Conservation (phyloP, 208 protist genomes). For the Crithidia sp. region DNA sequence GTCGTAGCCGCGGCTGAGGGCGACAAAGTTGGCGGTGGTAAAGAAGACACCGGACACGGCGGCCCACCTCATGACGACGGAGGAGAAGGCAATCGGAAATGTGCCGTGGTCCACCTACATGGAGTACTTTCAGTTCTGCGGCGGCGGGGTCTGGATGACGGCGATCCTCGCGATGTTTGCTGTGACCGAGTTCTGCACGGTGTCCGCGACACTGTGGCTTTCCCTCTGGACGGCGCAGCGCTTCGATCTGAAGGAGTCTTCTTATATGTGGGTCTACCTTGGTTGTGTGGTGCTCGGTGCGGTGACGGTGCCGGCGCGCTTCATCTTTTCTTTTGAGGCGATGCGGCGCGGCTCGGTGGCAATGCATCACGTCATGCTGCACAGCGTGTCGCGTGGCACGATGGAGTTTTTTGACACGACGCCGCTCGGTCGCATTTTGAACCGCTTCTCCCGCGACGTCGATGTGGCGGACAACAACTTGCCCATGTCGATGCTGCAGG, state of each 20-base stretch:
- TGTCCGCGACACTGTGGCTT: slow-evolving; percentile 63
- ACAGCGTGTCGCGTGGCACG: slow-evolving; percentile 52
- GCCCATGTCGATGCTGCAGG: slow-evolving; percentile 49
- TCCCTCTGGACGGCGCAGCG: slow-evolving; percentile 58
- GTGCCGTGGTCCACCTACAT: slow-evolving; percentile 67
- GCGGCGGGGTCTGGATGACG: slow-evolving; percentile 40
- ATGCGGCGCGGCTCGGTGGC: slow-evolving; percentile 31
- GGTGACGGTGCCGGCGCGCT: slow-evolving; percentile 37
- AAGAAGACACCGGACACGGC: not conserved
- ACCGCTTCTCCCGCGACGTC: slow-evolving; percentile 95
- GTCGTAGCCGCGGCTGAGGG: too few relatives aligned
- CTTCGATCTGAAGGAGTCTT: slow-evolving; percentile 19
- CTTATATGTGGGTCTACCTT: slow-evolving; percentile 55
- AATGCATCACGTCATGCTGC: slow-evolving; percentile 58
- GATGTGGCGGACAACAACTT: slow-evolving; percentile 76
- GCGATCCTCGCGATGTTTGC: slow-evolving; percentile 58
- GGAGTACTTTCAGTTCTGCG: slow-evolving; percentile 59
- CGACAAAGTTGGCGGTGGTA: not conserved
- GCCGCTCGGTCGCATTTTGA: slow-evolving; percentile 94
- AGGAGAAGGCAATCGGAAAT: slow-evolving; percentile 56
- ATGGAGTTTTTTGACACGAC: slow-evolving; percentile 96
- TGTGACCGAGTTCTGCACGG: slow-evolving; percentile 50
- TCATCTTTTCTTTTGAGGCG: slow-evolving; percentile 29
- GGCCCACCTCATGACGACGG: slow-evolving; percentile 43
- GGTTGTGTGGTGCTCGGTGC: slow-evolving; percentile 35